Evolutionary conservation across 352 stramenopile species (phyloP), one percentile per base, ranked within the genome.

Genomic region (Pythium aquatile): DNA sequence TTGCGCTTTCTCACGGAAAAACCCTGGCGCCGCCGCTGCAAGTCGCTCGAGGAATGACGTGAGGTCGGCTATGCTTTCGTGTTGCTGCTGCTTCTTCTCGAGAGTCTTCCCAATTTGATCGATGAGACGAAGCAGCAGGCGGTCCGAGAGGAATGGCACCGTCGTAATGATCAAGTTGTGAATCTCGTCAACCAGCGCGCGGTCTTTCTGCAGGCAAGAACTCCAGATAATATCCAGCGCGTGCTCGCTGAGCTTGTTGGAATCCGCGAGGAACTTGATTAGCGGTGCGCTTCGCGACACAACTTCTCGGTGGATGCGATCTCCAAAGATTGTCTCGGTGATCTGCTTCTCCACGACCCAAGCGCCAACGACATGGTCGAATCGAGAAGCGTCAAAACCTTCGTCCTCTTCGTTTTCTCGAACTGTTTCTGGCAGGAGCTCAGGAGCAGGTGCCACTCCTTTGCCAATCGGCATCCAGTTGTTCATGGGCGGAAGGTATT

Each of bases 401-500:
- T 87, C 76, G 32, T 85, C 78, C 20, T 80, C 73, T 5, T 74
- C 73, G 54, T 86, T 73, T n/a, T 87, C 77, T 14, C 77, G 69
- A 29, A 93, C 74, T 26, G 59, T 78, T 69, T 90, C 84, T 0
- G 84, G 73, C 26, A 93, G 75, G 14, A 94, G 53, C 58, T 94
- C 81, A 2, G 88, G 88, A 5, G 85, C 73, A 20, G 86, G 86
- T 0, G 75, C 73, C 39, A 88, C 78, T 32, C 88, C 88, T 68
- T 88, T 90, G 9, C 82, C 79, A 20, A 83, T 93, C 5, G 83
- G 73, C 24, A 97, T 73, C 97, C 97, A 99, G 55, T 97, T 94
- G 30, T 75, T 71, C 28, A 74, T 78, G 8, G 94, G 93, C 5
- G 97, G 97, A 33, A 98, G 66, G 17, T 79, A 89, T 65, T 99